Percentiles rank a stretch among this genome's conserved stretches.
phyloP scores from a whole-genome alignment of 1,284 basidiomycete species.

The Ustilago hordei region DNA sequence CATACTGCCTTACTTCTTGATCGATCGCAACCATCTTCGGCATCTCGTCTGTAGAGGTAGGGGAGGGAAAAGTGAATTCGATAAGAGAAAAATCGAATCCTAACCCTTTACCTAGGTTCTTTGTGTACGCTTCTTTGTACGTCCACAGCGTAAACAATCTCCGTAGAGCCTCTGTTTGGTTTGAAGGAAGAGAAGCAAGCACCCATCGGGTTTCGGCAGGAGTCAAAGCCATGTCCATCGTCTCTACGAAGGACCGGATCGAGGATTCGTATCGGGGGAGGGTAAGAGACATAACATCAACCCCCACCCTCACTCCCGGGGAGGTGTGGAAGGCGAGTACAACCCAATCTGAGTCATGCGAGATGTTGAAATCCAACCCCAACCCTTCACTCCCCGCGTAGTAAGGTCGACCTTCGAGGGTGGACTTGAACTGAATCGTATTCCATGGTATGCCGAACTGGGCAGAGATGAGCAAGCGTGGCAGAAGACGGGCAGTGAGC shows the following conservation, averaged over 20 bases:
- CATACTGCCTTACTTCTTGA: conserved; percentile 12
- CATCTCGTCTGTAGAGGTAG: background rate
- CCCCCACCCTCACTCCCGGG: conserved; percentile 42
- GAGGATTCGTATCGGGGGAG: conserved; percentile 59
- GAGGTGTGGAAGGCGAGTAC: conserved; percentile 51
- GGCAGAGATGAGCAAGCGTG: conserved; percentile 29
- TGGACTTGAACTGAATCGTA: conserved; percentile 13
- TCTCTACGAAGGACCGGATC: conserved; percentile 49
- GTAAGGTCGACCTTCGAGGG: conserved; percentile 45
- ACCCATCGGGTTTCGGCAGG: conserved; percentile 52
- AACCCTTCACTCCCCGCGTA: background rate
- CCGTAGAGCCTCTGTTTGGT: conserved; percentile 25
- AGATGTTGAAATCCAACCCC: conserved; percentile 60
- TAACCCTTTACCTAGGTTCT: conserved; percentile 61
- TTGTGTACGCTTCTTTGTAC: conserved; percentile 67
- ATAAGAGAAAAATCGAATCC: conserved; percentile 63
- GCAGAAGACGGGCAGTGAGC: conserved; percentile 46
- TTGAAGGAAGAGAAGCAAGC: background rate
- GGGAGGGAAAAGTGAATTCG: conserved; percentile 42
- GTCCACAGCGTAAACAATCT: conserved; percentile 64
- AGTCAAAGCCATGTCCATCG: conserved; percentile 64
- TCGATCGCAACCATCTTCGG: background rate
- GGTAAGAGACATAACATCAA: conserved; percentile 63
- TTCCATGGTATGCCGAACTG: conserved; percentile 21
- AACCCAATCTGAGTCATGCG: conserved; percentile 67